Evolutionary conservation across 2,329 filamentous ascomycete genomes (phyloP).

Genomic region (Phaeosphaeriaceae sp.): DNA sequence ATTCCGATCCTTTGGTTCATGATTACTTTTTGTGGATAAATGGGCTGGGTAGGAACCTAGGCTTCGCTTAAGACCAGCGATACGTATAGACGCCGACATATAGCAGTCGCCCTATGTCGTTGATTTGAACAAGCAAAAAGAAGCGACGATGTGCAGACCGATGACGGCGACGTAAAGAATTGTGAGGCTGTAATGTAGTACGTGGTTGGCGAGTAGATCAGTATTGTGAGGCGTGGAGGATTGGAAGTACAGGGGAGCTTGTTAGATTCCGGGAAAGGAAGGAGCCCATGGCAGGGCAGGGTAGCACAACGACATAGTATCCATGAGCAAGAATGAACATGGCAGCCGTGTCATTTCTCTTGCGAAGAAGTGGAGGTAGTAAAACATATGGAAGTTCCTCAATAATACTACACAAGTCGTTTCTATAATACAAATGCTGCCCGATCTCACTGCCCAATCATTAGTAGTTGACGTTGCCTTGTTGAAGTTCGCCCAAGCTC

Average conservation of each 20-base stretch:
- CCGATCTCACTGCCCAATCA: conserved; percentile 27
- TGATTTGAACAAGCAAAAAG: conserved; percentile 4
- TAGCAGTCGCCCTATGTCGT: conserved; percentile 1
- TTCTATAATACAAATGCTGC: conserved; percentile 31
- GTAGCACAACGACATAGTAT: conserved; percentile 11
- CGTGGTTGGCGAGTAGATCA: conserved; percentile 5
- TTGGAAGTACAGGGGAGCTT: conserved; percentile 6
- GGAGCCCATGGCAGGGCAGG: conserved; percentile 4
- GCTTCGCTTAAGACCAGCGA: background rate
- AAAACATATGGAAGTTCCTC: conserved; percentile 9
- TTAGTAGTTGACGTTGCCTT: conserved; percentile 6
- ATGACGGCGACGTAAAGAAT: conserved; percentile 8
- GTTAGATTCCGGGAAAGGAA: conserved; percentile 5
- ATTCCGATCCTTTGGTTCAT: conserved; percentile 13
- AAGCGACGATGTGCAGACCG: conserved; percentile 1
- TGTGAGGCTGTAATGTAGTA: conserved; percentile 21
- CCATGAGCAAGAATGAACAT: no score
- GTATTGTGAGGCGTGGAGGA: conserved; percentile 23
- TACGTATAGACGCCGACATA: conserved; percentile 1
- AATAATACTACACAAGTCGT: conserved; percentile 18
- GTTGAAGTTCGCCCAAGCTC: conserved; percentile 7
- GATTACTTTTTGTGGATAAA: conserved; percentile 10
- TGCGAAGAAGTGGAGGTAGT: no score
- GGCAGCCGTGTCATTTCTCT: no score
- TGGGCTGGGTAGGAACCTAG: no score